These are phyloP conservation scores for Aspergillus sp. DNA, from an alignment of 2,329 filamentous ascomycete genomes.

Conservation along the genomic window DNA sequence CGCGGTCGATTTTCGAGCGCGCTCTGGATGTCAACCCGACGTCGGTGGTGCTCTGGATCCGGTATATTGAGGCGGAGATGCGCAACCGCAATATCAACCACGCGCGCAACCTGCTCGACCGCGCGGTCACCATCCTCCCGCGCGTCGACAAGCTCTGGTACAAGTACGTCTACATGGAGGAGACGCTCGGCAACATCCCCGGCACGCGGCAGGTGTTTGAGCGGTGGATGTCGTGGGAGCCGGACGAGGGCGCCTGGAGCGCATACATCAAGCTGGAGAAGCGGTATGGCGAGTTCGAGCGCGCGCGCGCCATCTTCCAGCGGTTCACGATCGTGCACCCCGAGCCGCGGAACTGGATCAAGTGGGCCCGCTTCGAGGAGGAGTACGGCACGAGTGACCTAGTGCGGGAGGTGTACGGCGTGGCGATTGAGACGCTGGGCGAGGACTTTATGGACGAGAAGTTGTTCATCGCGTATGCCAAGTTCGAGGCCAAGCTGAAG, in stretches of 20 bases:
- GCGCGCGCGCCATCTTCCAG: slow-evolving; percentile 85
- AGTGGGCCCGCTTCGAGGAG: slow-evolving; percentile 97
- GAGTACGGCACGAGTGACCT: slow-evolving; percentile 89
- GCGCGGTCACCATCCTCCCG: slow-evolving; percentile 88
- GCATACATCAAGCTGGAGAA: slow-evolving; percentile 98
- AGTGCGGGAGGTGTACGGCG: slow-evolving; percentile 87
- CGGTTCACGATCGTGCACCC: slow-evolving; percentile 90
- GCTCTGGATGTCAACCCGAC: slow-evolving; percentile 90
- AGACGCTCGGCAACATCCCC: slow-evolving; percentile 91
- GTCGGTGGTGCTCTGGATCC: slow-evolving; percentile 81
- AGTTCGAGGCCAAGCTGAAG: slow-evolving; percentile 90
- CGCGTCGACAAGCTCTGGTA: slow-evolving; percentile 97
- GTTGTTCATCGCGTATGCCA: slow-evolving; percentile 92
- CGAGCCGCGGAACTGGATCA: slow-evolving; percentile 96
- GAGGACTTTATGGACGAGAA: slow-evolving; percentile 96
- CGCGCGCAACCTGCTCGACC: slow-evolving; percentile 88
- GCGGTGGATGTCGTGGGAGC: slow-evolving; percentile 97
- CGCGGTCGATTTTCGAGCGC: slow-evolving; percentile 89
- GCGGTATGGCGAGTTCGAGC: slow-evolving; percentile 85
- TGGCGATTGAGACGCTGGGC: slow-evolving; percentile 81
- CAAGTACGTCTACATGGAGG: slow-evolving; percentile 98
- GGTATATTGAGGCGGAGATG: slow-evolving; percentile 96
- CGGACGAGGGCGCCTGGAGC: slow-evolving; percentile 91
- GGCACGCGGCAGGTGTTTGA: slow-evolving; percentile 94
- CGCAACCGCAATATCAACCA: slow-evolving; percentile 94